phyloP scores from a whole-genome alignment of 495 filamentous ascomycete genomes.

The Staphylotrichum longicolle region DNA sequence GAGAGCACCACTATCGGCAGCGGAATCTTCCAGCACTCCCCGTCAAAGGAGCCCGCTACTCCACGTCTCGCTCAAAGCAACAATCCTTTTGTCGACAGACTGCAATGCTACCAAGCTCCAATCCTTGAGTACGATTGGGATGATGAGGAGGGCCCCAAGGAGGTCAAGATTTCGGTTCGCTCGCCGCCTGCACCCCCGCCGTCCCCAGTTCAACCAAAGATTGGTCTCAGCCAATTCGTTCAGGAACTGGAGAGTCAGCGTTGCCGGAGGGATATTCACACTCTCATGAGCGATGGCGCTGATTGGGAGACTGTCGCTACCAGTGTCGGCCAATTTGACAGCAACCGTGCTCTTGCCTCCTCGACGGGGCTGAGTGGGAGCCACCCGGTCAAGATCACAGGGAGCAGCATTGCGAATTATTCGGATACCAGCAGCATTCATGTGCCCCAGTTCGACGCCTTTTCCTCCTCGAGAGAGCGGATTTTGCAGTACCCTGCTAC shows the following conservation, averaged over 20 bases:
- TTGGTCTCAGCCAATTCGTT: not conserved
- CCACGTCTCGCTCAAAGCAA: slow-evolving; percentile 12
- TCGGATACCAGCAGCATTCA: slow-evolving; percentile 32
- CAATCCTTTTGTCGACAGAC: slow-evolving; percentile 21
- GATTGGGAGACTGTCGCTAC: slow-evolving; percentile 35
- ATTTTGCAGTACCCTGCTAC: slow-evolving; percentile 30
- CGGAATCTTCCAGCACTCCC: slow-evolving; percentile 5
- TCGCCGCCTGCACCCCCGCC: slow-evolving; percentile 9
- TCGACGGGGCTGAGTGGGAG: slow-evolving; percentile 12
- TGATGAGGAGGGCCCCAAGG: slow-evolving; percentile 3
- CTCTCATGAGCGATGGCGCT: slow-evolving; percentile 24
- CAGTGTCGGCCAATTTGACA: slow-evolving; percentile 30
- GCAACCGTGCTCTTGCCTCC: slow-evolving; percentile 27
- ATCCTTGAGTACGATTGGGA: slow-evolving; percentile 19
- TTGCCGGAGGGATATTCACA: slow-evolving; percentile 14
- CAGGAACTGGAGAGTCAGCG: not conserved
- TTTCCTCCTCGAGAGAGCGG: slow-evolving; percentile 25
- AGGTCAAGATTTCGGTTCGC: slow-evolving; percentile 21
- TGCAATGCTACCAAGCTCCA: slow-evolving; percentile 18
- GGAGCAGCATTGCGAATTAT: slow-evolving; percentile 42
- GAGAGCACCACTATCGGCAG: slow-evolving; percentile 17
- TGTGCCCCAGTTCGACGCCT: slow-evolving; percentile 7
- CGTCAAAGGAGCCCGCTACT: not conserved
- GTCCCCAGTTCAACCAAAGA: not conserved
- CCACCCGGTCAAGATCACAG: slow-evolving; percentile 27